Evolutionary conservation across 2,329 filamentous ascomycete genomes (phyloP).

Genomic region (Pseudopyricularia cyperi): DNA sequence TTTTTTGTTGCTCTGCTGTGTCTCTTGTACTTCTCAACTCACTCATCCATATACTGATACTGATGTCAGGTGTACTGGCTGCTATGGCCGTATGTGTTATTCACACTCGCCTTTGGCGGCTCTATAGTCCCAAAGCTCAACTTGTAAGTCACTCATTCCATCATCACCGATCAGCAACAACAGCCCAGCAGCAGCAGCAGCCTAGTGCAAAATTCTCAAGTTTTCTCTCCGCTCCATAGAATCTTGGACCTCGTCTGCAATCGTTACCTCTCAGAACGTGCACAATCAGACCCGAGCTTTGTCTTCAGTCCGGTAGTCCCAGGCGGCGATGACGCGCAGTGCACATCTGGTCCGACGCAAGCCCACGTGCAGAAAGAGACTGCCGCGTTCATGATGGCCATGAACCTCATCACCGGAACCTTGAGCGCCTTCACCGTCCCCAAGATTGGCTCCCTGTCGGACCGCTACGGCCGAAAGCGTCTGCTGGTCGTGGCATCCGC

Average conservation of each 20-base stretch:
- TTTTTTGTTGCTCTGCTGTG: too few species aligned
- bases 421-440: conserved; percentile 73
- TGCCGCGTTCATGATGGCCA: conserved; percentile 64
- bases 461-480: conserved; percentile 68
- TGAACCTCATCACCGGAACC: conserved; percentile 61
- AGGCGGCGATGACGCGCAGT: conserved; percentile 64
- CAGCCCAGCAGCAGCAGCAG: too few species aligned
- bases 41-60: conserved; percentile 12
- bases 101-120: conserved; percentile 76
- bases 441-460: conserved; percentile 72
- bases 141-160: conserved; percentile 43
- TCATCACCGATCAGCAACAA: too few species aligned
- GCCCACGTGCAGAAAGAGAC: conserved; percentile 67
- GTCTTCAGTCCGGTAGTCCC: conserved; percentile 51
- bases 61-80: conserved; percentile 63
- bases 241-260: conserved; percentile 75
- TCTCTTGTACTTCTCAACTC: too few species aligned
- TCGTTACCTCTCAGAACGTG: conserved; percentile 63
- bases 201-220: background rate
- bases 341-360: conserved; percentile 36
- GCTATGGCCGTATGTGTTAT: conserved; percentile 65
- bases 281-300: conserved; percentile 42
- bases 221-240: conserved; percentile 16
- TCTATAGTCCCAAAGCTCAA: conserved; percentile 79
- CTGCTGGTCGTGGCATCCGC: conserved; percentile 61